Evolutionary conservation across 2,329 filamentous ascomycete species (phyloP).

Genomic region (Epichloe coenophiala): DNA sequence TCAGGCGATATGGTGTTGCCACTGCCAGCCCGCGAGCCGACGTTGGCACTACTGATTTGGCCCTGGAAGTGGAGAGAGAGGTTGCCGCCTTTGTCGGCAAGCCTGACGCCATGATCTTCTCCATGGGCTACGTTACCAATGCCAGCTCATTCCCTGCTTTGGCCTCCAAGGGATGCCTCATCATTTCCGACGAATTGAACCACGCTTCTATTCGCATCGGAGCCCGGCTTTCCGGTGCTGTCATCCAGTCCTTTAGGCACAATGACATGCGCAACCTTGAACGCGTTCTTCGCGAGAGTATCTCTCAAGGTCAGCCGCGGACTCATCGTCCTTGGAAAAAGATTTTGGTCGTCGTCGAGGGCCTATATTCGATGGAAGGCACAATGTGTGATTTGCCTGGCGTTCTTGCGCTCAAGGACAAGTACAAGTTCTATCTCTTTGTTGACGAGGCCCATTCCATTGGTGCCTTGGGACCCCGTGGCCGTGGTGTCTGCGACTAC

Average conservation of each 20-base stretch:
- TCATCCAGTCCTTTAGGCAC: conserved; percentile 95
- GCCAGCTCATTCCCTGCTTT: conserved; percentile 84
- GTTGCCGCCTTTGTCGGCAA: conserved; percentile 90
- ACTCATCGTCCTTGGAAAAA: conserved; percentile 99
- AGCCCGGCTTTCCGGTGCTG: conserved; percentile 82
- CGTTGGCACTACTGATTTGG: conserved; percentile 74
- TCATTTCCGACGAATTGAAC: conserved; percentile 95
- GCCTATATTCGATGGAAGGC: conserved; percentile 98
- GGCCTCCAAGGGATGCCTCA: conserved; percentile 81
- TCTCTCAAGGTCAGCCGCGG: conserved; percentile 90
- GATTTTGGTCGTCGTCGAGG: conserved; percentile 91
- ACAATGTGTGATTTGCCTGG: conserved; percentile 97
- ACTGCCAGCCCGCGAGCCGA: conserved; percentile 72
- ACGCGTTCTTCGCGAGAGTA: conserved; percentile 72
- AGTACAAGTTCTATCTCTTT: conserved; percentile 95
- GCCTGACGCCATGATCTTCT: conserved; percentile 89
- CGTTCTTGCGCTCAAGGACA: conserved; percentile 72
- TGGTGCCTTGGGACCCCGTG: conserved; percentile 76
- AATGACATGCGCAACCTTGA: conserved; percentile 90
- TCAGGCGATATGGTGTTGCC: conserved; percentile 75
- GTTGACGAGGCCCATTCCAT: conserved; percentile 95
- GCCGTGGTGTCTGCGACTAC: conserved; percentile 93
- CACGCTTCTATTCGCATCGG: conserved; percentile 96
- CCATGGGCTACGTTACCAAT: conserved; percentile 98
- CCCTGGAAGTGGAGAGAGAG: conserved; percentile 77